Evolutionary conservation across 2,329 filamentous ascomycete species (phyloP).

Genomic region (Colletotrichum sp.): DNA sequence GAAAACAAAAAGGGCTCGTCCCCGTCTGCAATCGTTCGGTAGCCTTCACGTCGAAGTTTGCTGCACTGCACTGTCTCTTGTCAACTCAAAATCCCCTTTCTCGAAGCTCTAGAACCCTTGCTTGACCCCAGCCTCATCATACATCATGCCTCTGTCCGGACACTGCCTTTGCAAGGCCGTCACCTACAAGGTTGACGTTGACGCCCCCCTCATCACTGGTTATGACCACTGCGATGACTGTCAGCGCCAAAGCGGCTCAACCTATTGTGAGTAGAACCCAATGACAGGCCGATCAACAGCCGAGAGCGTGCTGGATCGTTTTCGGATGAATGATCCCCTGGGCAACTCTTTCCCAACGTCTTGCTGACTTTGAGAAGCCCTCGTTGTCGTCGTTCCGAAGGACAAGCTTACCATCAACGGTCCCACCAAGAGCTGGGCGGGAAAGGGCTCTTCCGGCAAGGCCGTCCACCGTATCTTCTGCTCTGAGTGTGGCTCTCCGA

Average conservation of each 20-base stretch:
- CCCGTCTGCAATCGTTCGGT: background rate
- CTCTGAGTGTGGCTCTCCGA: slow-evolving; percentile 71
- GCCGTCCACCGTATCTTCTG: slow-evolving; percentile 73
- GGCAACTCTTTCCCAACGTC: background rate
- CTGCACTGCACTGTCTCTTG: slow-evolving; percentile 3
- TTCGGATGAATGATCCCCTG: background rate
- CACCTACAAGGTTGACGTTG: slow-evolving; percentile 67
- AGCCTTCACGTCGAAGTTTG: background rate
- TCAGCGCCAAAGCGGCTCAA: slow-evolving; percentile 72
- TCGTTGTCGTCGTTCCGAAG: slow-evolving; percentile 71
- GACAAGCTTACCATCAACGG: slow-evolving; percentile 68
- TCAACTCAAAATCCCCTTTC: background rate
- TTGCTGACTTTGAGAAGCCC: slow-evolving; percentile 47
- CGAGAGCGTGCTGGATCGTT: background rate
- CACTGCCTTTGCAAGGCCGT: slow-evolving; percentile 76
- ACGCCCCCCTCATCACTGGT: slow-evolving; percentile 58
- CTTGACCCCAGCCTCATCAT: background rate
- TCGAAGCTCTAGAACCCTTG: background rate
- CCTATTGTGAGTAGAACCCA: slow-evolving; percentile 60
- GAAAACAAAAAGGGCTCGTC: slow-evolving; percentile 6
- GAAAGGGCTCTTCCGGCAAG: slow-evolving; percentile 65
- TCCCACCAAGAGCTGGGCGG: slow-evolving; percentile 68
- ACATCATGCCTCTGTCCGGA: slow-evolving; percentile 69
- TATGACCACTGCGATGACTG: slow-evolving; percentile 79
- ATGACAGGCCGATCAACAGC: background rate